Percentiles rank a stretch among this genome's conserved stretches.
phyloP scores from a whole-genome alignment of 371 early-diverging fungal species.

The Umbelopsis sp. region DNA sequence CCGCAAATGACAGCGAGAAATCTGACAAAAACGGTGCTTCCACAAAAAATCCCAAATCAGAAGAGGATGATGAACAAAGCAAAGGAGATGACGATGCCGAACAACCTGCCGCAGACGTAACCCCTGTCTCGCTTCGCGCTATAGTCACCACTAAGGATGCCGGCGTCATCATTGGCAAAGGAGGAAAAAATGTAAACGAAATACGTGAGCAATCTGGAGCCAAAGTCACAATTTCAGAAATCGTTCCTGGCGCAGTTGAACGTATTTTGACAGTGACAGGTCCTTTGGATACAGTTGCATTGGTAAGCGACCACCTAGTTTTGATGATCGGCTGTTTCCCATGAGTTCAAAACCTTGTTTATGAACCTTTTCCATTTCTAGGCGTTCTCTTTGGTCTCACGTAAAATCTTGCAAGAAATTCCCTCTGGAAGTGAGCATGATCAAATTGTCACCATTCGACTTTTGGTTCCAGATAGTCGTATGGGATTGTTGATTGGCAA shows the following conservation, averaged over 20 bases:
- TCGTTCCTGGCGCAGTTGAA: slow-evolving; percentile 73
- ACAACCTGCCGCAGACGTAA: slow-evolving; percentile 5
- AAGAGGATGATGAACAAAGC: slow-evolving; percentile 18
- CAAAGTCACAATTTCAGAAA: slow-evolving; percentile 80
- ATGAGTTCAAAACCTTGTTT: neutral
- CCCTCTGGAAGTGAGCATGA: slow-evolving; percentile 36
- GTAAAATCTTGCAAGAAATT: slow-evolving; percentile 65
- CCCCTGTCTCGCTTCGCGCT: slow-evolving; percentile 61
- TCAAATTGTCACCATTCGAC: slow-evolving; percentile 60
- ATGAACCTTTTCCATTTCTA: slow-evolving; percentile 20
- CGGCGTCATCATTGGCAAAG: slow-evolving; percentile 83
- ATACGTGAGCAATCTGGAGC: slow-evolving; percentile 78
- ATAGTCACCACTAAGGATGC: slow-evolving; percentile 84
- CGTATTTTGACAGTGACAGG: slow-evolving; percentile 80
- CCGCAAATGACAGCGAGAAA: slow-evolving; percentile 15
- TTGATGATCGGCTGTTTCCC: neutral
- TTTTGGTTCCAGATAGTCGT: slow-evolving; percentile 73
- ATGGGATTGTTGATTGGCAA: slow-evolving; percentile 95
- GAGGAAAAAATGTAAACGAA: slow-evolving; percentile 80
- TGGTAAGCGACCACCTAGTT: slow-evolving; percentile 41
- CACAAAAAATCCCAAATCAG: slow-evolving; percentile 16
- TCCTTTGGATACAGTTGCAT: slow-evolving; percentile 72
- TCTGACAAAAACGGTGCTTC: slow-evolving; percentile 18
- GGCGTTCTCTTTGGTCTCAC: slow-evolving; percentile 76
- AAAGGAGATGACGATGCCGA: slow-evolving; percentile 3